Evolutionary conservation across 83 land plant species (phyloP).

Genomic region (Picea abies): DNA sequence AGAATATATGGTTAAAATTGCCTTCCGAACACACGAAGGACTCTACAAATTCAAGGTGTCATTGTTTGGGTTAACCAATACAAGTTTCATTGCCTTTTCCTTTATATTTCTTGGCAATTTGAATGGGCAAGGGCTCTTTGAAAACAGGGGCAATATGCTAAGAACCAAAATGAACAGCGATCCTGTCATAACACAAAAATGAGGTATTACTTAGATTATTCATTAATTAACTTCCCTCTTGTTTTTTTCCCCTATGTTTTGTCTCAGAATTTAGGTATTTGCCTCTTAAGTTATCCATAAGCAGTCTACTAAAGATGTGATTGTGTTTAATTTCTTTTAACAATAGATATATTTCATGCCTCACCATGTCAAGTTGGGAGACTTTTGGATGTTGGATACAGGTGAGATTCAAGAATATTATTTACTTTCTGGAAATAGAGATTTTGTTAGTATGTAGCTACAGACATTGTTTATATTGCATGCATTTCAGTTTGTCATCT

Average conservation of each 20-base stretch:
- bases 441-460: neutral
- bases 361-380: constrained; percentile 70
- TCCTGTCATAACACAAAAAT: too few relatives aligned
- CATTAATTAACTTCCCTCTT: too few relatives aligned
- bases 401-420: constrained; percentile 44
- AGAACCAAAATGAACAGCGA: too few relatives aligned
- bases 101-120: too few relatives aligned
- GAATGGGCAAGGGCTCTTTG: too few relatives aligned
- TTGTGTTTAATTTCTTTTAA: neutral
- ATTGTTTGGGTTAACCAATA: too few relatives aligned
- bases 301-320: neutral
- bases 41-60: too few relatives aligned
- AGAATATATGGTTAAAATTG: too few relatives aligned
- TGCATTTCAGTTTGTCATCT: neutral
- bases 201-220: too few relatives aligned
- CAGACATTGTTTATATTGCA: neutral
- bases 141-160: too few relatives aligned
- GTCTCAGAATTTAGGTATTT: neutral
- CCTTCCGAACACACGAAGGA: too few relatives aligned
- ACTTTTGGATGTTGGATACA: constrained; percentile 98
- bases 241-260: constrained; percentile 12
- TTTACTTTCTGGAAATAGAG: neutral
- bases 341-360: neutral
- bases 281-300: neutral
- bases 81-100: too few relatives aligned